These are phyloP conservation scores for Leishmania aethiopica DNA, from an alignment of 208 protist genomes.

Conservation along the genomic window DNA sequence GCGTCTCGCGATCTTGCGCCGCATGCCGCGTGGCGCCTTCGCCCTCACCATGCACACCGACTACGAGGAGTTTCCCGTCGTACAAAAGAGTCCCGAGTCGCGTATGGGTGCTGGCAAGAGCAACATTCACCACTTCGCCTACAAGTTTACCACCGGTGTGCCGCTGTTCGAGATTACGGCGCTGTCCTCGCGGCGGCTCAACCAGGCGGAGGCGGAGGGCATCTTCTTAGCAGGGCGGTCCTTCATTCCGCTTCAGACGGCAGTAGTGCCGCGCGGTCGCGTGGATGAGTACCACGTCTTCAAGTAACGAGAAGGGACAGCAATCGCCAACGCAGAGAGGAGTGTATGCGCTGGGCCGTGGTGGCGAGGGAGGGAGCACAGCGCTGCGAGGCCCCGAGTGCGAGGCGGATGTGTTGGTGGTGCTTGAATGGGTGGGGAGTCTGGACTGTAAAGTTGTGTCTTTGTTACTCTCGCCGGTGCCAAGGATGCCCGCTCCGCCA, in stretches of 20 bases:
- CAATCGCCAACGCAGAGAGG: neutral
- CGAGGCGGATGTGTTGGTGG: neutral
- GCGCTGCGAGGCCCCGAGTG: neutral
- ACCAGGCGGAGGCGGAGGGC: conserved; percentile 88
- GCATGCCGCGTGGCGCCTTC: conserved; percentile 83
- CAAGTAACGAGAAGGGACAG: conserved; percentile 45
- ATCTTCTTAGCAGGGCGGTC: conserved; percentile 84
- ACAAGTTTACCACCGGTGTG: conserved; percentile 91
- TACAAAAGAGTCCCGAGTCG: conserved; percentile 88
- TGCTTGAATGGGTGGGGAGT: neutral
- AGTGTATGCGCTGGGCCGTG: neutral
- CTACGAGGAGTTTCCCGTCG: conserved; percentile 90
- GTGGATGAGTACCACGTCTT: conserved; percentile 93
- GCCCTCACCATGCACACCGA: conserved; percentile 89
- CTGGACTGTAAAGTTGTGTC: neutral
- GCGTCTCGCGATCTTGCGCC: conserved; percentile 84
- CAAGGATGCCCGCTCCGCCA: neutral
- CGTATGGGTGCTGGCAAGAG: conserved; percentile 91
- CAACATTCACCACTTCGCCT: conserved; percentile 92
- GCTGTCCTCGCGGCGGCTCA: conserved; percentile 67
- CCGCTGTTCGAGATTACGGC: conserved; percentile 86
- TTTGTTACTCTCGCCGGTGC: neutral
- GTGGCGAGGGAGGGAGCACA: neutral
- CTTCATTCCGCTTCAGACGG: conserved; percentile 88
- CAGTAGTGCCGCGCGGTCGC: conserved; percentile 86